Evolutionary conservation across 23 red algal genomes (phyloP), one percentile per base, ranked within the genome.

Genomic region (Gracilaria domingensis): DNA sequence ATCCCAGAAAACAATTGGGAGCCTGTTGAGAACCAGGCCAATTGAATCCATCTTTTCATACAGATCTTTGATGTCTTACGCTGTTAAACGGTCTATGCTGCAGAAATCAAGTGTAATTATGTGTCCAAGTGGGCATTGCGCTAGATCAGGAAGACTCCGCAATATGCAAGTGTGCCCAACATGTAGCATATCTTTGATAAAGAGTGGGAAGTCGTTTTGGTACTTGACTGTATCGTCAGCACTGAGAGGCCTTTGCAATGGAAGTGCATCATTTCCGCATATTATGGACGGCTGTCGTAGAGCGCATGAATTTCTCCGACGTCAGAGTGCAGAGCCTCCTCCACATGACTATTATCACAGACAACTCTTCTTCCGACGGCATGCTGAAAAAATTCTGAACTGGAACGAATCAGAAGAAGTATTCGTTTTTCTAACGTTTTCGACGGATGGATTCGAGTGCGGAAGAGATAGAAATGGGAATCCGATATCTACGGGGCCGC

Each of bases 401-500:
- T 73, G 67, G 34, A 42, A 12, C 67, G 35, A 23, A 38, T 20
- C 4, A 2, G 25, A 56, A 3, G 47, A 80, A 23, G 2, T 80
- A 4, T 36, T 34, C 1, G 76, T 80, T 5, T 80, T 80, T 56
- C 76, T 80, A 5, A 21, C 45, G 6, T 14, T 56, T 23, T 80
- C 76, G 28, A 47, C 76, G 28, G 76, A 80, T 80, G 76, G 76
- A 29, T 57, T 80, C 32, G 25, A 49, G 32, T 58, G 47, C 44
- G 11, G 32, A 12, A 80, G 23, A 24, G 39, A 57, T 16, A 36
- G 76, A 73, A 73, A 44, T 20, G 76, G 76, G 11, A 32, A 55
- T 1, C 3, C 49, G 18, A 58, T 55, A 25, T 36, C n/a, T 1
- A 7, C 76, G 1, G 57, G 76, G 76, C 76, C 76, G 4, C 7